These are phyloP conservation scores for Aspergillus sp. DNA, from an alignment of 2,329 filamentous ascomycete genomes.

Conservation along the genomic window DNA sequence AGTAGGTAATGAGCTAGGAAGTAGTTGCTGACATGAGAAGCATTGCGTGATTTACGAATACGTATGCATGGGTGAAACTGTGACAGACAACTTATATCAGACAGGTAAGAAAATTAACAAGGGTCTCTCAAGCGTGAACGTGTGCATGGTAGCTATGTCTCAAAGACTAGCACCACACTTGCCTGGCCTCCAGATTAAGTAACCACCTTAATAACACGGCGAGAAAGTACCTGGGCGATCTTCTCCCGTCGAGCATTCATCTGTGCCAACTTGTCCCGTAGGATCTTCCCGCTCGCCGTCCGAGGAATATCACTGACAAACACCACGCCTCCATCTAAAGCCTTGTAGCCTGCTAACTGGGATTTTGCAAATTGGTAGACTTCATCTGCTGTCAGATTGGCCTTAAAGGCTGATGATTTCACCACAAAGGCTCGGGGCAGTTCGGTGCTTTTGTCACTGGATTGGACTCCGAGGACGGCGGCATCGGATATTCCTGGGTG, in stretches of 20 bases:
- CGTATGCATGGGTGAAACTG: neutral
- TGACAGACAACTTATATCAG: too few relatives aligned
- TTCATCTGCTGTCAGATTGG: constrained; percentile 32
- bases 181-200: neutral
- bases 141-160: too few relatives aligned
- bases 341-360: constrained; percentile 46
- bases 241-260: constrained; percentile 27
- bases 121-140: neutral
- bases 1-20: too few relatives aligned
- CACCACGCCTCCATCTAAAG: constrained; percentile 42
- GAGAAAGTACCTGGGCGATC: constrained; percentile 9
- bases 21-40: too few relatives aligned
- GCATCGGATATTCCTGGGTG: constrained; percentile 44
- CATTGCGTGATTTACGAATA: too few relatives aligned
- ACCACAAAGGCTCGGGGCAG: constrained; percentile 47
- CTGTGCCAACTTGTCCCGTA: constrained; percentile 27
- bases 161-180: neutral
- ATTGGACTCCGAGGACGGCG: constrained; percentile 43
- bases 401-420: neutral
- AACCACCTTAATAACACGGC: neutral
- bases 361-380: constrained; percentile 38
- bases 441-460: constrained; percentile 23
- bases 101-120: too few relatives aligned
- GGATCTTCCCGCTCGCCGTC: constrained; percentile 48
- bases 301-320: constrained; percentile 48